Conservation (phyloP, 192 early-diverging fungal genomes). For the Fimicolochytrium jonesii region DNA sequence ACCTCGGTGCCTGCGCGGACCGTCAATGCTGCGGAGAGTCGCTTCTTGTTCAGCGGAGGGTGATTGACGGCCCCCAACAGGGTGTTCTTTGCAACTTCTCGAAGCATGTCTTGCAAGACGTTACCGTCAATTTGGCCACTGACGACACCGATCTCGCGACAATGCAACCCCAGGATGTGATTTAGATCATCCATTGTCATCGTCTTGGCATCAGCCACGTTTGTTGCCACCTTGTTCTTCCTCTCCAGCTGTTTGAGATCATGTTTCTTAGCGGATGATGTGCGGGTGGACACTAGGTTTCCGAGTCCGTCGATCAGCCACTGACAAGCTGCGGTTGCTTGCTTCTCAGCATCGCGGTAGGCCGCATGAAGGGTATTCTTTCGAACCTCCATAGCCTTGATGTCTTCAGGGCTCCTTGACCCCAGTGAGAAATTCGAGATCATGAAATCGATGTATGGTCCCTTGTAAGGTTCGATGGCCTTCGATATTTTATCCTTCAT, state of each 20-base stretch:
- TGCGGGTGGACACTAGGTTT: background rate
- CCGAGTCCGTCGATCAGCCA: conserved; percentile 14
- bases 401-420: no score
- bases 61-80: no score
- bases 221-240: conserved; percentile 13
- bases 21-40: no score
- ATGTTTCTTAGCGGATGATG: conserved; percentile 9
- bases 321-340: background rate
- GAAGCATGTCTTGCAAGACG: background rate
- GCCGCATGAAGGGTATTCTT: background rate
- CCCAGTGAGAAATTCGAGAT: no score
- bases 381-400: no score
- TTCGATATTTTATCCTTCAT: background rate
- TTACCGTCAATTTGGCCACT: no score
- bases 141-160: background rate
- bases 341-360: background rate
- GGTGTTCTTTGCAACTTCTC: no score
- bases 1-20: background rate
- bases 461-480: no score
- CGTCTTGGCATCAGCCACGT: conserved; percentile 12
- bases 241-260: conserved; percentile 13
- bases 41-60: no score
- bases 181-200: conserved; percentile 1
- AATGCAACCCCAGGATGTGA: background rate
- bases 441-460: no score